A percentile compares a stretch with the other conserved stretches of the same genome.
These are phyloP conservation scores for Claviceps paspali DNA, from an alignment of 2,329 filamentous ascomycete species.

Conservation along the genomic window DNA sequence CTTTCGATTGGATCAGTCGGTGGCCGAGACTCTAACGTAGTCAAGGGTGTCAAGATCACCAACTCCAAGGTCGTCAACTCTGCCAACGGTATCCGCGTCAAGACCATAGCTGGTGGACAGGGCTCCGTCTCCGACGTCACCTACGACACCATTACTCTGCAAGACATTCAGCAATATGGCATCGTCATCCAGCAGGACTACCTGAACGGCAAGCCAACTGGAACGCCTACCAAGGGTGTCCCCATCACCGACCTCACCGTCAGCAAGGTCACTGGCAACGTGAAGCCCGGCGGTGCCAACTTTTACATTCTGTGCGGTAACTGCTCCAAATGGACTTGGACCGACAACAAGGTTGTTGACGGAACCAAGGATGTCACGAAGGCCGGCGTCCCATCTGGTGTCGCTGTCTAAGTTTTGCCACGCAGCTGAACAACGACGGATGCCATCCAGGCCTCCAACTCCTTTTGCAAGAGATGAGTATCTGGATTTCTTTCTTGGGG, in stretches of 20 bases:
- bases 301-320: not conserved
- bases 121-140: not conserved
- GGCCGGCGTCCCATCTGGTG: not conserved
- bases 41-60: not conserved
- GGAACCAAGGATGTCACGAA: not conserved
- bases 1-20: constrained; percentile 1
- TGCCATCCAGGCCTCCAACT: not conserved
- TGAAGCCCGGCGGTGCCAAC: not conserved
- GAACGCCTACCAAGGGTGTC: constrained; percentile 30
- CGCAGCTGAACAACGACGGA: too few relatives aligned
- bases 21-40: not conserved
- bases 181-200: constrained; percentile 30
- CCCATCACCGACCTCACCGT: constrained; percentile 36
- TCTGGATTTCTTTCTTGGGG: too few relatives aligned
- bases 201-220: constrained; percentile 29
- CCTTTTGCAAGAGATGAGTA: not conserved
- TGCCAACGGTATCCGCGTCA: not conserved
- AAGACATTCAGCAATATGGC: constrained; percentile 25
- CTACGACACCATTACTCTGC: not conserved
- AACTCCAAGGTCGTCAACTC: constrained; percentile 2
- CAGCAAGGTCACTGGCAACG: constrained; percentile 8
- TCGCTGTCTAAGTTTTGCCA: constrained; percentile 6
- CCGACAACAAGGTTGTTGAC: not conserved
- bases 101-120: not conserved
- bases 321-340: not conserved